Base-by-base conservation (phyloP, 1,284 basidiomycete species). In the Rhodofomes roseus region DNA sequence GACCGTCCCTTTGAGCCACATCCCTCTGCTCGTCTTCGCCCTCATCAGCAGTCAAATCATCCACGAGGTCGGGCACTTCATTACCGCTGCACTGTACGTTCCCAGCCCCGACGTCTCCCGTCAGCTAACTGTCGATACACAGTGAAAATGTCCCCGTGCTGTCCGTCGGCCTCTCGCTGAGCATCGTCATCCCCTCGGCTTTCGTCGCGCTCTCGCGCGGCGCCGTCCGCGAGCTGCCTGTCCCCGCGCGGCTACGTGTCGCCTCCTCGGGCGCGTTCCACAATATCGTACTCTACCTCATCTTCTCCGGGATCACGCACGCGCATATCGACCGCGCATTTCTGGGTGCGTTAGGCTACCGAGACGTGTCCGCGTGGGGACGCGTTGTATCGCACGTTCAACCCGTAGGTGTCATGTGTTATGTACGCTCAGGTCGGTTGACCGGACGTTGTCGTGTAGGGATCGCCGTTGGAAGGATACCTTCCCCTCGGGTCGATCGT, bases 21-120 rank as follows among this genome's bases (percentile, higher is more conserved):
- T 89, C 1, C 84, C 85, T 4, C 62, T 83, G 34, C 82, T 92
- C 53, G 65, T 92, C 16, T 18, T 79, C n/a, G 77, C 85, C 0
- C 76, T 92, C 3, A 77, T 85, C 54, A 34, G 81, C 8, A 79
- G 79, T 43, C 89, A 90, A 71, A 63, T 84, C 18, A 66, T 88
- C 20, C 90, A 92, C 64, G 90, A 92, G 73, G 70, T 80, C 0
- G 90, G 90, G 14, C 90, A 92, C 70, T 86, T 84, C 18, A 64
- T 90, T 29, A 74, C 82, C 14, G 87, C 86, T 14, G 84, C 89
- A 25, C 66, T 86, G 87, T 90, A 72, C 64, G 86, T 73, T 36
- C n/a, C 31, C 9, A 11, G 22, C 18, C 36, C 9, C n/a, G n/a
- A 20, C 20, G 43, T 6, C 25, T 25, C 12, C 31, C 22, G 3